Conservation (phyloP, 352 stramenopile genomes). For the Pythium vanterpoolii region DNA sequence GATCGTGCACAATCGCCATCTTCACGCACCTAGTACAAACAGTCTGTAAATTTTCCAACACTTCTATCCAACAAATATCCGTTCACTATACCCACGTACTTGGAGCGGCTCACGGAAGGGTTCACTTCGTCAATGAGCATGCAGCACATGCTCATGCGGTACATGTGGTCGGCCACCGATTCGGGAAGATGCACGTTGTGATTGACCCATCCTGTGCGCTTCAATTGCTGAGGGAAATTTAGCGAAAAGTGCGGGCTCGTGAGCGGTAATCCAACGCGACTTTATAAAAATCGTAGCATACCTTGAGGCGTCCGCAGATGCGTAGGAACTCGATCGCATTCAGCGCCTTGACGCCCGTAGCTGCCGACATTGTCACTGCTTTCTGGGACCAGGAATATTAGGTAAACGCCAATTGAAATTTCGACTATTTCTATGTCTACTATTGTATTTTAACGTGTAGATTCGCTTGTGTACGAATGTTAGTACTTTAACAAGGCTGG, state of each 20-base stretch:
- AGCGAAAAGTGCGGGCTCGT: neutral
- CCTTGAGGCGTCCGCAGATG: constrained; percentile 76
- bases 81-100: constrained; percentile 29
- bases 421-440: neutral
- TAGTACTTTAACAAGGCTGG: too few species aligned
- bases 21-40: constrained; percentile 65
- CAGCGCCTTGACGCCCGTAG: constrained; percentile 56
- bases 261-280: neutral
- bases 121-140: constrained; percentile 85
- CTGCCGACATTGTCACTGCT: constrained; percentile 29
- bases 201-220: constrained; percentile 93
- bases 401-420: neutral
- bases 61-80: neutral
- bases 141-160: constrained; percentile 90
- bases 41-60: neutral
- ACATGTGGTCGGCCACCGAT: constrained; percentile 93
- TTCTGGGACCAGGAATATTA: neutral
- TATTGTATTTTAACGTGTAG: neutral
- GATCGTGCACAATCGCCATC: constrained; percentile 92
- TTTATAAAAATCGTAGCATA: constrained; percentile 10
- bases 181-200: constrained; percentile 86
- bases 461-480: neutral
- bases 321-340: constrained; percentile 79
- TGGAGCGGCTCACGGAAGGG: constrained; percentile 57
- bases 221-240: constrained; percentile 55